These are phyloP conservation scores for Calocybe gangraenosa DNA, from an alignment of 768 basidiomycete genomes.

Conservation along the genomic window DNA sequence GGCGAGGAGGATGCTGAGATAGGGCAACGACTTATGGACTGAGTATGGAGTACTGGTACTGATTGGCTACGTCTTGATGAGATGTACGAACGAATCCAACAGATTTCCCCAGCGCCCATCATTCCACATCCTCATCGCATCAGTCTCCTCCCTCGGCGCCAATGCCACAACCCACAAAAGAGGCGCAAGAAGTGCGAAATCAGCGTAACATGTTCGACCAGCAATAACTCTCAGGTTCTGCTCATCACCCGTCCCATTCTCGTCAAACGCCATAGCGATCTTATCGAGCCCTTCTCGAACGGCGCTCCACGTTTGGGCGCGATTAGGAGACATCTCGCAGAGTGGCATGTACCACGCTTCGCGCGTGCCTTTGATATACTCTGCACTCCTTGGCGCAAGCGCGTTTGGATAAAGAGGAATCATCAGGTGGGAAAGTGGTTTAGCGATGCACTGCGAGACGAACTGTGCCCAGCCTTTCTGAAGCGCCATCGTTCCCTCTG, in stretches of 20 bases:
- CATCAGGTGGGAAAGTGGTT: conserved; percentile 1
- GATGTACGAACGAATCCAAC: background rate
- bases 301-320: conserved; percentile 7
- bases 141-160: conserved; percentile 4
- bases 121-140: conserved; percentile 11
- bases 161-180: conserved; percentile 10
- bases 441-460: conserved; percentile 2
- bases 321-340: conserved; percentile 12
- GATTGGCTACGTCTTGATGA: too few relatives aligned
- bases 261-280: conserved; percentile 11
- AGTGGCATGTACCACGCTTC: conserved; percentile 13
- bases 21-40: conserved; percentile 29
- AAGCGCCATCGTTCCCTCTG: conserved; percentile 10
- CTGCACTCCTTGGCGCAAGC: conserved; percentile 7
- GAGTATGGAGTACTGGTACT: too few relatives aligned
- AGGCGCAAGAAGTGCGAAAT: conserved; percentile 8
- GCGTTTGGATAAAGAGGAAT: conserved; percentile 3
- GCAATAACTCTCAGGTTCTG: conserved; percentile 10
- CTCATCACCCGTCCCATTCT: conserved; percentile 2
- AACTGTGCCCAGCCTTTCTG: conserved; percentile 9
- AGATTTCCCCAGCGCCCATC: conserved; percentile 11
- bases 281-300: conserved; percentile 11
- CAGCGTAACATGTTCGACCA: conserved; percentile 10
- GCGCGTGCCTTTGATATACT: conserved; percentile 13
- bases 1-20: conserved; percentile 16